A percentile compares a stretch with the other conserved stretches of the same genome.
phyloP scores from a whole-genome alignment of 352 stramenopile genomes.

The Globisporangium recalcitrans region DNA sequence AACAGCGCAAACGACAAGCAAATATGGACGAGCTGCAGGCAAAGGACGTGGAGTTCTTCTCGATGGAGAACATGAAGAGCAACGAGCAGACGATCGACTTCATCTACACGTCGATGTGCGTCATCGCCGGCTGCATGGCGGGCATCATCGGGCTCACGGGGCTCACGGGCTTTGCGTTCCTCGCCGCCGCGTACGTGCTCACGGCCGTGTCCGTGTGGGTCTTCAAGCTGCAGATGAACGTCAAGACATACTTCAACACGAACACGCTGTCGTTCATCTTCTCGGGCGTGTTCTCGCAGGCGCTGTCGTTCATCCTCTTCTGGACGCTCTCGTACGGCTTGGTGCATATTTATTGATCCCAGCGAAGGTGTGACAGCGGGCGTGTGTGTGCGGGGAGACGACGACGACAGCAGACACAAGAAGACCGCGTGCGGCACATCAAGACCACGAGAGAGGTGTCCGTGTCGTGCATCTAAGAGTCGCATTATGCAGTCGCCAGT shows the following conservation, averaged over 20 bases:
- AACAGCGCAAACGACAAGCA: neutral
- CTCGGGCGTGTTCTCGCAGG: constrained; percentile 59
- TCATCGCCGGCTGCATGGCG: constrained; percentile 76
- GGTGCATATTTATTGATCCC: constrained; percentile 86
- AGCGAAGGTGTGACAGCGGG: neutral
- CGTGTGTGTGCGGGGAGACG: neutral
- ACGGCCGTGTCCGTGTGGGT: constrained; percentile 60
- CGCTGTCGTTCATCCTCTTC: constrained; percentile 86
- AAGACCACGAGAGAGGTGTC: neutral
- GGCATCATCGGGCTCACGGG: constrained; percentile 77
- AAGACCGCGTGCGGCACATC: neutral
- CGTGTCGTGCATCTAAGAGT: neutral
- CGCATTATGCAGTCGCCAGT: neutral
- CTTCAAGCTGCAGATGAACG: constrained; percentile 69
- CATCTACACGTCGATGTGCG: constrained; percentile 78
- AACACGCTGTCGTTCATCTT: constrained; percentile 67
- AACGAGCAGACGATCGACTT: constrained; percentile 80
- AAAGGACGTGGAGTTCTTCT: constrained; percentile 85
- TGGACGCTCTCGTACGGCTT: constrained; percentile 86
- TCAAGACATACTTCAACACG: constrained; percentile 81
- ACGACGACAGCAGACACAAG: neutral
- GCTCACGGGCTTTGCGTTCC: constrained; percentile 67
- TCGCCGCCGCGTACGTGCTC: constrained; percentile 59
- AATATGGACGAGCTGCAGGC: constrained; percentile 60
- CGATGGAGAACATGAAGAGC: constrained; percentile 81